These are phyloP conservation scores for Tetrahymena elliotti DNA, from an alignment of 73 alveolate genomes.

Conservation along the genomic window DNA sequence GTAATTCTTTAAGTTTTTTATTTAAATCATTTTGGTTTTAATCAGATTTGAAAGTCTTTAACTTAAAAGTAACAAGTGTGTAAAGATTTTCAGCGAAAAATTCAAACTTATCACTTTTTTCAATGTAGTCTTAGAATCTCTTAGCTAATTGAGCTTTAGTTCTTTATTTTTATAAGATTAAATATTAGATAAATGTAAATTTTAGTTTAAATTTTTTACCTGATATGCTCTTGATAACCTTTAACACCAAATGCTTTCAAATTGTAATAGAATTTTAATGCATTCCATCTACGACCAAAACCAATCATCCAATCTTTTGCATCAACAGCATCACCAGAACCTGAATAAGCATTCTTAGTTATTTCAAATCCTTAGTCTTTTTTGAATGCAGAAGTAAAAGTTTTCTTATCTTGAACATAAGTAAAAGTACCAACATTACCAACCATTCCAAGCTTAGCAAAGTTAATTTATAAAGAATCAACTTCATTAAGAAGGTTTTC, in stretches of 20 bases:
- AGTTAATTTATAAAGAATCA: slow-evolving; percentile 29
- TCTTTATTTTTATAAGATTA: neutral
- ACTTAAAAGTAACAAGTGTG: slow-evolving; percentile 20
- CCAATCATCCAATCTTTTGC: slow-evolving; percentile 41
- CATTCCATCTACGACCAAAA: slow-evolving; percentile 35
- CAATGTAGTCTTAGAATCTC: neutral
- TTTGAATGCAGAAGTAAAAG: slow-evolving; percentile 19
- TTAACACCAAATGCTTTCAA: slow-evolving; percentile 7
- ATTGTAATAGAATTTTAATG: slow-evolving; percentile 20
- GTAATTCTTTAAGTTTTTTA: slow-evolving; percentile 4
- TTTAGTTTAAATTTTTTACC: neutral
- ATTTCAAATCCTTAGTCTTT: slow-evolving; percentile 9
- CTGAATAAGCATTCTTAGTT: slow-evolving; percentile 14
- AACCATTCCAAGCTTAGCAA: slow-evolving; percentile 30
- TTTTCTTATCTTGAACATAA: slow-evolving; percentile 16
- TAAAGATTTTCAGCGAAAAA: slow-evolving; percentile 5
- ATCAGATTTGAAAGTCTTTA: neutral
- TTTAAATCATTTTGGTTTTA: slow-evolving; percentile 11
- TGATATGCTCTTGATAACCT: slow-evolving; percentile 21
- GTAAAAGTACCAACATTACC: slow-evolving; percentile 26
- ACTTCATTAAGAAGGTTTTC: neutral
- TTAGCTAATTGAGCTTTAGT: slow-evolving; percentile 14
- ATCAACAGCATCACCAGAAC: slow-evolving; percentile 15
- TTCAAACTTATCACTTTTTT: neutral
- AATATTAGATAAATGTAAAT: neutral